These are phyloP conservation scores for Penicillium hesseltinei DNA, from an alignment of 2,329 filamentous ascomycete genomes.

Conservation along the genomic window DNA sequence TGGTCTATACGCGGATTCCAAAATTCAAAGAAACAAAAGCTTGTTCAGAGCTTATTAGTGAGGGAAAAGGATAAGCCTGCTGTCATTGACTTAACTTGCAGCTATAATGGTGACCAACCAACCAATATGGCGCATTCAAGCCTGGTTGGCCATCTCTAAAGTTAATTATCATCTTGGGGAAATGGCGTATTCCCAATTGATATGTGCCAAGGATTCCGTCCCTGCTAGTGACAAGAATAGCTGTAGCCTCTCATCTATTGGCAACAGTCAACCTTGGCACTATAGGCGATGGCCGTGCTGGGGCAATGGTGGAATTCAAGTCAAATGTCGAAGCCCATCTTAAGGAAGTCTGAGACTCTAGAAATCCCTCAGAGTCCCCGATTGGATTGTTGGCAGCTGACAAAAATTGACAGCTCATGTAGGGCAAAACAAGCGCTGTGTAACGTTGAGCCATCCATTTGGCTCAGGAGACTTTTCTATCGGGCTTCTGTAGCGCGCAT, in stretches of 20 bases:
- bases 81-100: background rate
- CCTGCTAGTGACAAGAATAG: background rate
- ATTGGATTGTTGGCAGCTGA: background rate
- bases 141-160: background rate
- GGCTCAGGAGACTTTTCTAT: background rate
- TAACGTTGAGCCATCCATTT: background rate
- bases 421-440: background rate
- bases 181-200: background rate
- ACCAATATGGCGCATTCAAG: background rate
- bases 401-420: background rate
- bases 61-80: conserved; percentile 11
- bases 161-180: background rate
- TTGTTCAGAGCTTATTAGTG: conserved; percentile 11
- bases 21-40: background rate
- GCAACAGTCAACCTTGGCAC: background rate
- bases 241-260: background rate
- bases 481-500: background rate
- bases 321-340: no score
- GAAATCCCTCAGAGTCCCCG: background rate
- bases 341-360: background rate
- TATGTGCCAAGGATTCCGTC: no score
- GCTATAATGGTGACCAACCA: background rate
- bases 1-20: background rate
- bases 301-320: background rate
- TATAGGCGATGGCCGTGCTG: background rate